Evolutionary conservation across 148 eudicot species (phyloP), one percentile per base, ranked within the genome.

Genomic region (Dianthus caryophyllus): DNA sequence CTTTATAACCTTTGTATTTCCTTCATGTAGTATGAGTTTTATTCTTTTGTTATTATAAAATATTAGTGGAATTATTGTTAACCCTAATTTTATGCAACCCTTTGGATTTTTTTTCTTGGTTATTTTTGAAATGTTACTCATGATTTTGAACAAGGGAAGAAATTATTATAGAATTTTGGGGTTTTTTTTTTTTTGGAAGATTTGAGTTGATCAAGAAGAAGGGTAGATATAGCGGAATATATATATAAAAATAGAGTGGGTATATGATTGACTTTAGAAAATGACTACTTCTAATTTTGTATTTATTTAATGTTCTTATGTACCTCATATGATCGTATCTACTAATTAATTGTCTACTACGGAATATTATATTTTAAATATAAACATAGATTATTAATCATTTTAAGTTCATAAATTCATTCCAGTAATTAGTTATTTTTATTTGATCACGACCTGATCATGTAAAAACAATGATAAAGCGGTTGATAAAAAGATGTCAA

Each of bases 21-120:
- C 95, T 76, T 84, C 95, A 79, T 80, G 77, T 25, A 75, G 62
- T 31, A 88, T 80, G 3, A 88, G 74, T 39, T 84, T 85, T 29
- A 66, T 76, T 46, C 57, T 76, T 27, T 65, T 50, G 57, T 76
- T 71, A 6, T 15, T 50, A 21, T 16, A 2, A 20, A 66, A 22
- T 9, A 70, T 22, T 17, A 68, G 9, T 71, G 66, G 13, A 17
- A 18, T 27, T 11, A 17, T 1, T n/a, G n/a, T n/a, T 70, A 78
- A 29, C 59, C 68, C 46, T 70, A 65, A 47, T 41, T 61, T 49
- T 71, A 69, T 54, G 30, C 74, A 67, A 33, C 74, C 50, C 21
- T 26, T 67, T 54, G 70, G 57, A 61, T 24, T 7, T 27, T 9
- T 31, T 24, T 10, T 26, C 46, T 54, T 31, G 39, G 54, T 47